Conservation (phyloP, 2,329 filamentous ascomycete genomes). For the Pestalotiopsis fici region DNA sequence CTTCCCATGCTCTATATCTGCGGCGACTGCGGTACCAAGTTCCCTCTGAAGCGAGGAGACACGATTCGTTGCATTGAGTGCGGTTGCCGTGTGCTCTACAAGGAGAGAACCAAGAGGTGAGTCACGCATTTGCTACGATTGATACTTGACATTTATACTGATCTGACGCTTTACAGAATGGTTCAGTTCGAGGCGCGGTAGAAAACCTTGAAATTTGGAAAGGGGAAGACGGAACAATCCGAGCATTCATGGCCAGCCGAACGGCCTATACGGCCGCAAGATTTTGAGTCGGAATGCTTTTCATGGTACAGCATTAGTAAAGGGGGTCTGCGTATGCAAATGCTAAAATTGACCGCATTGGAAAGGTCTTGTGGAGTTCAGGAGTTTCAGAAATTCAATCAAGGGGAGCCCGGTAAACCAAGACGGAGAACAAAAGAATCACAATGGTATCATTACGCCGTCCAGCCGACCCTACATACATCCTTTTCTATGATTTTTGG, state of each 20-base stretch:
- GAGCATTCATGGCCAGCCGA: background rate
- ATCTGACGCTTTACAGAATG: slow-evolving; percentile 64
- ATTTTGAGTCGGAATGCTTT: background rate
- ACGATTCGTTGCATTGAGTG: slow-evolving; percentile 89
- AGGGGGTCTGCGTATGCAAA: background rate
- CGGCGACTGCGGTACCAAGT: slow-evolving; percentile 81
- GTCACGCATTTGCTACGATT: slow-evolving; percentile 30
- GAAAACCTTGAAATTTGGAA: slow-evolving; percentile 18
- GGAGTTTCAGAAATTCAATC: slow-evolving; percentile 11
- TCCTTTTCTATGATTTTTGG: background rate
- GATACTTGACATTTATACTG: background rate
- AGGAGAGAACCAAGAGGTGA: slow-evolving; percentile 95
- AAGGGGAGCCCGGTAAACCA: slow-evolving; percentile 13
- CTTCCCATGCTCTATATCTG: slow-evolving; percentile 71
- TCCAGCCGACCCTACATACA: slow-evolving; percentile 1
- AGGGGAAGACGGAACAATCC: background rate
- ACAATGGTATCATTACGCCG: slow-evolving; percentile 25
- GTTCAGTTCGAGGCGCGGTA: slow-evolving; percentile 96
- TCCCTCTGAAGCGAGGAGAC: slow-evolving; percentile 74
- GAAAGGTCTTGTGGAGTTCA: background rate
- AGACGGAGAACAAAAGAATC: slow-evolving; percentile 10
- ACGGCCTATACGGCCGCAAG: background rate
- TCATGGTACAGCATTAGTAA: background rate
- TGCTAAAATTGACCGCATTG: background rate
- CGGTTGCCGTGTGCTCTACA: slow-evolving; percentile 93